Evolutionary conservation across 177 flowering plant species (phyloP).

Genomic region (Vitis hybrid): DNA sequence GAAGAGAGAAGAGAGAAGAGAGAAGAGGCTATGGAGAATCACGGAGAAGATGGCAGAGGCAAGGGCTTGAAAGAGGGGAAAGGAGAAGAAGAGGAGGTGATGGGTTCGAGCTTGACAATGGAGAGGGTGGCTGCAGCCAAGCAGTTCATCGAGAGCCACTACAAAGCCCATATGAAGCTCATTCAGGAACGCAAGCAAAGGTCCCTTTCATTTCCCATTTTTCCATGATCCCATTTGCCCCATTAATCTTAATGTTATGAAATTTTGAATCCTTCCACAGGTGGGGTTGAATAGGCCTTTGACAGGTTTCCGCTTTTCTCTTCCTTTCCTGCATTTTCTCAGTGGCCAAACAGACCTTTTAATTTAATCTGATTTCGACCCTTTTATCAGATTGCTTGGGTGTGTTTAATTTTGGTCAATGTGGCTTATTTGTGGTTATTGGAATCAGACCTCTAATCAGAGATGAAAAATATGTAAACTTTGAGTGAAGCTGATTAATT

Average conservation of each 20-base stretch:
- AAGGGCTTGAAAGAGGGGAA: neutral
- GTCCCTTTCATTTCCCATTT: constrained; percentile 12
- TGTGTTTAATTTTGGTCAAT: neutral
- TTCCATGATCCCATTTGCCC: neutral
- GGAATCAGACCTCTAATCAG: neutral
- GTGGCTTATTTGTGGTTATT: neutral
- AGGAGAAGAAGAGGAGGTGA: constrained; percentile 17
- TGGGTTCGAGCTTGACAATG: constrained; percentile 41
- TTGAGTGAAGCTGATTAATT: neutral
- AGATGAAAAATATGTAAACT: neutral
- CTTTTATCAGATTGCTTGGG: neutral
- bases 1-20: constrained; percentile 15
- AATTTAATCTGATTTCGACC: neutral
- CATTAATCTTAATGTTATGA: neutral
- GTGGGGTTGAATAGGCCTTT: too few relatives aligned
- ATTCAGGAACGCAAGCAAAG: constrained; percentile 45
- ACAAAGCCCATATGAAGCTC: constrained; percentile 41
- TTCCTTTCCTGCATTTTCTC: neutral
- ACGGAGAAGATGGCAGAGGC: neutral
- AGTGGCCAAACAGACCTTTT: neutral
- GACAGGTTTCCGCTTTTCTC: neutral
- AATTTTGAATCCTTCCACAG: too few relatives aligned
- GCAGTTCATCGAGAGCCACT: constrained; percentile 47
- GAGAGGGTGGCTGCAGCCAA: constrained; percentile 55
- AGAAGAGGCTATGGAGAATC: constrained; percentile 27